These are phyloP conservation scores for Epithemia pelagica DNA, from an alignment of 108 stramenopile species.

Conservation along the genomic window DNA sequence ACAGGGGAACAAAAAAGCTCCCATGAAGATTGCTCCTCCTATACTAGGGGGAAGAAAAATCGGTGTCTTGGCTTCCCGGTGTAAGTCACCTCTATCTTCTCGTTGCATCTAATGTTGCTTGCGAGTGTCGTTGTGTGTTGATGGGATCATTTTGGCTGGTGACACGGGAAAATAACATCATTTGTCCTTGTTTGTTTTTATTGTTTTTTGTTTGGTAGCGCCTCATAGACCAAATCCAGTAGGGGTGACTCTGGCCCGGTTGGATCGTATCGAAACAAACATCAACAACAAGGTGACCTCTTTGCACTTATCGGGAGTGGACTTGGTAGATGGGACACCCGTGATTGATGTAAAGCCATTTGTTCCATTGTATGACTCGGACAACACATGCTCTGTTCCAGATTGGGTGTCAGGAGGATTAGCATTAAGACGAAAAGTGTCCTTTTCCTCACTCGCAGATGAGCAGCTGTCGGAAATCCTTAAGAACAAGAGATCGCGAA, in stretches of 20 bases:
- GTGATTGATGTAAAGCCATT: constrained; percentile 91
- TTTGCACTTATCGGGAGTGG: constrained; percentile 73
- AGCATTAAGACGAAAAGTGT: constrained; percentile 46
- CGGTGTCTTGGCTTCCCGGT: constrained; percentile 93
- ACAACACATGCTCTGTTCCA: constrained; percentile 31
- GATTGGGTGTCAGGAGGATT: constrained; percentile 68
- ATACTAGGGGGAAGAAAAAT: constrained; percentile 84
- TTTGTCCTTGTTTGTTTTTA: too few species aligned
- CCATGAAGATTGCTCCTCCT: constrained; percentile 81
- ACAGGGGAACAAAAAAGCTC: constrained; percentile 23
- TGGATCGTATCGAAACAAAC: constrained; percentile 50
- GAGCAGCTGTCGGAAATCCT: constrained; percentile 37
- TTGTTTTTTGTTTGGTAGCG: constrained; percentile 7
- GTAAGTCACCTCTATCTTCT: not conserved
- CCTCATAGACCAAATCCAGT: constrained; percentile 96
- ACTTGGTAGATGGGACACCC: constrained; percentile 94
- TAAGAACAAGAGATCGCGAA: constrained; percentile 9
- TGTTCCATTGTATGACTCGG: constrained; percentile 73
- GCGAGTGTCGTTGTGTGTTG: too few species aligned
- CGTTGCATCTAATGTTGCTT: not conserved
- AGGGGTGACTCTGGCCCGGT: constrained; percentile 82
- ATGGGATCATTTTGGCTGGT: too few species aligned
- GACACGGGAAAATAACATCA: too few species aligned
- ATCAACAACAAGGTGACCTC: constrained; percentile 18
- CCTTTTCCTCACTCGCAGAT: constrained; percentile 31